phyloP scores from a whole-genome alignment of 495 filamentous ascomycete genomes.

The Hypoxylon trugodes region DNA sequence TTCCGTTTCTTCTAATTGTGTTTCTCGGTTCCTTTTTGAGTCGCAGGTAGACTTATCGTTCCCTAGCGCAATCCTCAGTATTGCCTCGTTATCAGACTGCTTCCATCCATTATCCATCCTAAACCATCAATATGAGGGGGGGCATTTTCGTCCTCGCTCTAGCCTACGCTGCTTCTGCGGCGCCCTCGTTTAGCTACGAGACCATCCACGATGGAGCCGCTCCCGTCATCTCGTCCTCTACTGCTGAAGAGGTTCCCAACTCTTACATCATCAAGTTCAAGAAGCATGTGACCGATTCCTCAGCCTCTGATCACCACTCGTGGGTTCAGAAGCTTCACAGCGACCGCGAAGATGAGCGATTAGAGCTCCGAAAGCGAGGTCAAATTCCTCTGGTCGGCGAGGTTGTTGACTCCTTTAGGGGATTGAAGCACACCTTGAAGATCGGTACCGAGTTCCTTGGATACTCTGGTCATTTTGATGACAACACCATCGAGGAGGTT shows the following conservation, averaged over 20 bases:
- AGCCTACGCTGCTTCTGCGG: constrained; percentile 73
- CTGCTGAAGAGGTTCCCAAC: constrained; percentile 79
- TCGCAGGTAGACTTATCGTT: constrained; percentile 56
- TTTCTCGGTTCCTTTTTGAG: constrained; percentile 41
- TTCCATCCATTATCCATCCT: constrained; percentile 17
- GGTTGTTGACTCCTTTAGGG: constrained; percentile 75
- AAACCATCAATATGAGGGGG: constrained; percentile 73
- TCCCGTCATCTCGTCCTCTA: constrained; percentile 83
- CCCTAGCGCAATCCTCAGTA: constrained; percentile 30
- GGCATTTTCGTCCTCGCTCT: constrained; percentile 71
- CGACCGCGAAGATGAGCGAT: constrained; percentile 64
- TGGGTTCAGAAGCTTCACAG: constrained; percentile 91
- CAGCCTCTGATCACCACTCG: constrained; percentile 78
- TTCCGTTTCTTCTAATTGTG: constrained; percentile 38
- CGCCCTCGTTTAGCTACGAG: constrained; percentile 75
- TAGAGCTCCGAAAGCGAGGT: constrained; percentile 89
- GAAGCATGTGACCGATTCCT: constrained; percentile 78
- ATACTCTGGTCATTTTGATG: constrained; percentile 96
- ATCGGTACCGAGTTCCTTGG: constrained; percentile 84
- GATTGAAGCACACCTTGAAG: constrained; percentile 95
- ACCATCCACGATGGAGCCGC: constrained; percentile 88
- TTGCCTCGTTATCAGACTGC: constrained; percentile 7
- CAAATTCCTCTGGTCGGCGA: constrained; percentile 75
- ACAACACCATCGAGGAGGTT: constrained; percentile 89
- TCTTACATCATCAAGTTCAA: constrained; percentile 99